Conservation (phyloP, 164 flowering plant species). For the Echeveria elegans region DNA sequence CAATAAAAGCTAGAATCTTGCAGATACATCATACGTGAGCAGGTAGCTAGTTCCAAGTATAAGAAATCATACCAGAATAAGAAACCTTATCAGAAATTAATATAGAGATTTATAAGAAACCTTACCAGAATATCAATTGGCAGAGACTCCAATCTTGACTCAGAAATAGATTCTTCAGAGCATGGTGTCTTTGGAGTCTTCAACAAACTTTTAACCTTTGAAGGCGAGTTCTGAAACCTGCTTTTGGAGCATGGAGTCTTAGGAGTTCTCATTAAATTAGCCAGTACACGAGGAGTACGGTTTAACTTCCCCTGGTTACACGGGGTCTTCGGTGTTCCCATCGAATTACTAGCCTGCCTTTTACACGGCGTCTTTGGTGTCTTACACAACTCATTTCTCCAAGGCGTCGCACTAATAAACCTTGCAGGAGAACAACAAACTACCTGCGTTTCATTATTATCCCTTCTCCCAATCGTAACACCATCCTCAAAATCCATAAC, state of each 20-base stretch:
- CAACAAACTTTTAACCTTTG: neutral
- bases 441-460: slow-evolving; percentile 10
- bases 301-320: neutral
- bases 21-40: no score
- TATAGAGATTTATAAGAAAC: neutral
- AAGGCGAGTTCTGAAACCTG: neutral
- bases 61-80: no score
- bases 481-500: slow-evolving; percentile 16
- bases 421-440: slow-evolving; percentile 42
- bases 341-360: neutral
- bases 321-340: neutral
- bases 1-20: no score
- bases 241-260: slow-evolving; percentile 23
- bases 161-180: slow-evolving; percentile 28
- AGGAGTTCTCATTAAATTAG: neutral
- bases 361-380: slow-evolving; percentile 51
- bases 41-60: no score
- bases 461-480: slow-evolving; percentile 15
- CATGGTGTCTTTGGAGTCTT: neutral
- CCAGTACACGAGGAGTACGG: neutral
- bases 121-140: slow-evolving; percentile 86
- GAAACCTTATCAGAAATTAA: no score
- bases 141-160: slow-evolving; percentile 85
- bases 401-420: slow-evolving; percentile 18
- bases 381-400: slow-evolving; percentile 27